Conservation (phyloP, 208 protist genomes). For the Tritrichomonas foetus region DNA sequence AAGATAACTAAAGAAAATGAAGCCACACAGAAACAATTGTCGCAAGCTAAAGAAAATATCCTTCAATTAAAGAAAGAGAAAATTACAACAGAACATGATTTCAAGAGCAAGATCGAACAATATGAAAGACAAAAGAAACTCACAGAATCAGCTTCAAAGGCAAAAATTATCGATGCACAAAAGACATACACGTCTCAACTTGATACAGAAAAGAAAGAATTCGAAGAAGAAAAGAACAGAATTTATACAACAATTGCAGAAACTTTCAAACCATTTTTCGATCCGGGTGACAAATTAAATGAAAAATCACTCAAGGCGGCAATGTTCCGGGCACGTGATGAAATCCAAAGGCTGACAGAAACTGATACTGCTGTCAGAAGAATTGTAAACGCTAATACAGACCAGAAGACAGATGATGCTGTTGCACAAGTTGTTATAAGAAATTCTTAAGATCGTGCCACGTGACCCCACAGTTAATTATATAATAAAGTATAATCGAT, state of each 20-base stretch:
- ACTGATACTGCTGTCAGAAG: neutral
- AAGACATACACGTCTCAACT: neutral
- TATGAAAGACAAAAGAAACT: neutral
- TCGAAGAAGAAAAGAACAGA: neutral
- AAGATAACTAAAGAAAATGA: too few relatives aligned
- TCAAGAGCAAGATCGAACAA: neutral
- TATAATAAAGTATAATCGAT: too few relatives aligned
- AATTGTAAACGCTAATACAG: neutral
- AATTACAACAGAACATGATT: neutral
- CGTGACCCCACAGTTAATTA: too few relatives aligned
- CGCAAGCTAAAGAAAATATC: too few relatives aligned
- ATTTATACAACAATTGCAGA: neutral
- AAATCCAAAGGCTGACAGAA: neutral
- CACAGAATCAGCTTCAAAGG: neutral
- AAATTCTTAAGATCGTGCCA: too few relatives aligned
- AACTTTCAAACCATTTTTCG: neutral
- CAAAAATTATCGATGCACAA: neutral
- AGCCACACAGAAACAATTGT: too few relatives aligned
- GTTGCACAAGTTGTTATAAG: neutral
- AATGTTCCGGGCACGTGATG: neutral
- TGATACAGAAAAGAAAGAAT: neutral
- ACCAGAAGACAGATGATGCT: constrained; percentile 20
- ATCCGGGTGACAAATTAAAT: neutral
- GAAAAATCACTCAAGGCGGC: neutral
- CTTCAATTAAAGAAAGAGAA: neutral